A percentile compares a stretch with the other conserved stretches of the same genome.
Conservation (phyloP, 2,329 filamentous ascomycete genomes). For the Colletotrichum noveboracense region DNA sequence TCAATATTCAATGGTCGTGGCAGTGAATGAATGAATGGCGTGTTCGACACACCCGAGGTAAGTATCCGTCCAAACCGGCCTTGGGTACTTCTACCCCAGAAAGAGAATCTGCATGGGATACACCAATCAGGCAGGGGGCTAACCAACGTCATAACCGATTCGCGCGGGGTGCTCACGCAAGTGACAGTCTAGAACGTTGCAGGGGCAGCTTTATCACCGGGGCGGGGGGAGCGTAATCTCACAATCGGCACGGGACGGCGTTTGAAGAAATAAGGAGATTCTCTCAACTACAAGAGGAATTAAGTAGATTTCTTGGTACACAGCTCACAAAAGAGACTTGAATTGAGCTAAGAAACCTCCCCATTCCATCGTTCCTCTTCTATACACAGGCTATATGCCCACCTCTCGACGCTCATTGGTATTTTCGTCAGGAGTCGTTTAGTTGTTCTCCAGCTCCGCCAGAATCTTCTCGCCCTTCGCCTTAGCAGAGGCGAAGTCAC, state of each 20-base stretch:
- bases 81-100: background rate
- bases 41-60: background rate
- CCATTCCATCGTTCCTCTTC: constrained; percentile 57
- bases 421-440: constrained; percentile 22
- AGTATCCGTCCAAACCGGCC: background rate
- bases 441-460: constrained; percentile 78
- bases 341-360: constrained; percentile 58
- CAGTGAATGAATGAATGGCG: background rate
- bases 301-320: constrained; percentile 63
- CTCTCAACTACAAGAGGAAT: constrained; percentile 46
- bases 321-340: constrained; percentile 65
- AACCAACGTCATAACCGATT: background rate
- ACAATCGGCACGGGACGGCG: background rate
- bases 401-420: constrained; percentile 36
- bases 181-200: background rate
- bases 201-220: background rate
- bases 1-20: background rate
- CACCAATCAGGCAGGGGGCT: background rate
- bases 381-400: constrained; percentile 60
- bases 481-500: constrained; percentile 90
- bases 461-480: constrained; percentile 99
- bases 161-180: background rate
- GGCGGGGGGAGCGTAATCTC: background rate
- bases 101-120: background rate
- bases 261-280: constrained; percentile 22